phyloP scores from a whole-genome alignment of 768 basidiomycete species.

The Naganishia antarctica region DNA sequence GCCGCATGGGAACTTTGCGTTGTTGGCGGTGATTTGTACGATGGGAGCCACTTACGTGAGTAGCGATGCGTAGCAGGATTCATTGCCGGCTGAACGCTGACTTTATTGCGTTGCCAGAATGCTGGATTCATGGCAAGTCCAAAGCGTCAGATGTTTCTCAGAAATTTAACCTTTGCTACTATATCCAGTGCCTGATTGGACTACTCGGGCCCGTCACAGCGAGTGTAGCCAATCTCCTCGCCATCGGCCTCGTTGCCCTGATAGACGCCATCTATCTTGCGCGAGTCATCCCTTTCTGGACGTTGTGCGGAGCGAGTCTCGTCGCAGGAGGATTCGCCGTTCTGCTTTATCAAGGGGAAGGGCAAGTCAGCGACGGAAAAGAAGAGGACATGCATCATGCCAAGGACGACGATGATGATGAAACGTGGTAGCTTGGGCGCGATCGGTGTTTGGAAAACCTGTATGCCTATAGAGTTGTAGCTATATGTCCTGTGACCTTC shows the following conservation, averaged over 20 bases:
- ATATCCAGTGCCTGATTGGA: conserved; percentile 65
- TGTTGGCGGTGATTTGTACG: conserved; percentile 65
- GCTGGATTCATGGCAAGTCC: conserved; percentile 72
- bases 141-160: neutral
- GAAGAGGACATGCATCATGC: neutral
- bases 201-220: conserved; percentile 82
- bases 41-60: conserved; percentile 62
- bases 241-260: conserved; percentile 79
- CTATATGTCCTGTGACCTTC: neutral
- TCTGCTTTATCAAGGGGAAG: conserved; percentile 52
- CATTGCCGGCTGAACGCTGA: neutral
- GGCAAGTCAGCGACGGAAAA: neutral
- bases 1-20: conserved; percentile 56
- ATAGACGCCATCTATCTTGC: conserved; percentile 71
- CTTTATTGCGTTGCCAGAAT: conserved; percentile 51
- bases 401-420: conserved; percentile 9
- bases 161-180: neutral
- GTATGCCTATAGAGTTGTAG: conserved; percentile 16
- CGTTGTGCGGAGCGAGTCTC: conserved; percentile 67
- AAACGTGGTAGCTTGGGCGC: neutral
- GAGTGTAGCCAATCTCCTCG: conserved; percentile 87
- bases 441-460: neutral
- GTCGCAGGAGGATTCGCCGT: conserved; percentile 80
- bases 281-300: conserved; percentile 64
- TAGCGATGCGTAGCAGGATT: conserved; percentile 15